phyloP scores from a whole-genome alignment of 352 stramenopile species.

The Phytopythium delawarense region DNA sequence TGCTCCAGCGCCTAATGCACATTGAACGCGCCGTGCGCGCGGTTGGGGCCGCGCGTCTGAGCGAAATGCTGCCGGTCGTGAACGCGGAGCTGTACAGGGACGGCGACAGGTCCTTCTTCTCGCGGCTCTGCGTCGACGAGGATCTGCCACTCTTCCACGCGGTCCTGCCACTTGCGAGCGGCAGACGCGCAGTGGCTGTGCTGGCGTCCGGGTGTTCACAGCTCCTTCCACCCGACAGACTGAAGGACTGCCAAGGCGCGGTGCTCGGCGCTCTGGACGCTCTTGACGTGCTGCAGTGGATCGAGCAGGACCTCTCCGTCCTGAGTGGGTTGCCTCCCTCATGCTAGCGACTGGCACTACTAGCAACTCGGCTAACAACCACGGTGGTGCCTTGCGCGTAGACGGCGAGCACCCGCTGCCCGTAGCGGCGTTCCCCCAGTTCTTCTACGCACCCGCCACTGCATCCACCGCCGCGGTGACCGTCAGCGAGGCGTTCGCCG shows the following conservation, averaged over 20 bases:
- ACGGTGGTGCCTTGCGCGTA: neutral
- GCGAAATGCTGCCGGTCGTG: conserved; percentile 15
- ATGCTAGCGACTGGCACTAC: no score
- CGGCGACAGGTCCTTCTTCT: neutral
- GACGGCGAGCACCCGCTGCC: conserved; percentile 7
- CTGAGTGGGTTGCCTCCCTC: conserved; percentile 32
- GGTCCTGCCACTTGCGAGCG: conserved; percentile 47
- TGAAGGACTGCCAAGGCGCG: conserved; percentile 9
- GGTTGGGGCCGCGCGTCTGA: conserved; percentile 27
- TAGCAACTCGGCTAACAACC: neutral
- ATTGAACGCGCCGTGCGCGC: conserved; percentile 31
- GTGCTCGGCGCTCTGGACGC: conserved; percentile 40
- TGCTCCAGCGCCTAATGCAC: conserved; percentile 26
- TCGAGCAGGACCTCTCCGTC: conserved; percentile 49
- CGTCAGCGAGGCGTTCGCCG: conserved; percentile 32
- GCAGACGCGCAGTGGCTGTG: conserved; percentile 33
- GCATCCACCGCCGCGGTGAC: conserved; percentile 7
- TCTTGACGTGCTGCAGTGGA: conserved; percentile 47
- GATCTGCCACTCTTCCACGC: conserved; percentile 59
- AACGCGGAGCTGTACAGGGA: neutral
- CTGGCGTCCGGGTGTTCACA: conserved; percentile 6
- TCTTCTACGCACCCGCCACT: conserved; percentile 34
- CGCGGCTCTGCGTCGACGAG: conserved; percentile 13
- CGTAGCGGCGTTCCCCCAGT: conserved; percentile 40
- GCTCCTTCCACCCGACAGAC: conserved; percentile 6